Conservation (phyloP, 768 basidiomycete genomes). For the Boletus barrowsii region DNA sequence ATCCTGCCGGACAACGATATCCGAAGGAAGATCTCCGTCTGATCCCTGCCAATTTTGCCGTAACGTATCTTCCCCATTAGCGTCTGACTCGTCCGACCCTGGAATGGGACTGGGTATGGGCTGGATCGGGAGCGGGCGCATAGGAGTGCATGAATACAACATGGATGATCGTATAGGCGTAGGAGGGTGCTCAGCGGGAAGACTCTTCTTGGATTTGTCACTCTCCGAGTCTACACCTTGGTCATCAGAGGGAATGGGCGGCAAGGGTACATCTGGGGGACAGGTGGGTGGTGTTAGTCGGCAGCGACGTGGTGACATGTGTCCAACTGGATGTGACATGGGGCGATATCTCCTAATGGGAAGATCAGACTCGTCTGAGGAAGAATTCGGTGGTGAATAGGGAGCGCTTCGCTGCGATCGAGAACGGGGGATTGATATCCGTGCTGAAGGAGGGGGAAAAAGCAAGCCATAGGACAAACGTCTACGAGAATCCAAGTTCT, state of each 20-base stretch:
- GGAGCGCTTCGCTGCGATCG: neutral
- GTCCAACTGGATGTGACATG: neutral
- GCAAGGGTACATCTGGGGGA: slow-evolving; percentile 21
- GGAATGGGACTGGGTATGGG: slow-evolving; percentile 17
- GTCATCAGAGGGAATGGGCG: slow-evolving; percentile 18
- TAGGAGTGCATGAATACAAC: neutral
- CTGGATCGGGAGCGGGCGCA: slow-evolving; percentile 17
- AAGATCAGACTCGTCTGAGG: slow-evolving; percentile 8
- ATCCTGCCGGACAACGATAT: slow-evolving; percentile 18
- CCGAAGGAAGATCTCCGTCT: neutral
- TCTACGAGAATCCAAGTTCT: neutral
- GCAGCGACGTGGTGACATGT: slow-evolving; percentile 1
- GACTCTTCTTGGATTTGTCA: neutral
- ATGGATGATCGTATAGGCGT: slow-evolving; percentile 1
- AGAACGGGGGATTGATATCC: neutral
- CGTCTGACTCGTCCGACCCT: slow-evolving; percentile 8
- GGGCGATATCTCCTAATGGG: neutral
- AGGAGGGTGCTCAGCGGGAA: neutral
- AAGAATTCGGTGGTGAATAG: neutral
- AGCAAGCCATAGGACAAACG: neutral
- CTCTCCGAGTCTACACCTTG: neutral
- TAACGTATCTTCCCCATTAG: neutral
- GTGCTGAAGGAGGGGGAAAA: neutral
- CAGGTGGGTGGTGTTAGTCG: slow-evolving; percentile 10
- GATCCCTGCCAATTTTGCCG: slow-evolving; percentile 9